Conservation (phyloP, 2,329 filamentous ascomycete species). For the Trichoderma pleuroti region DNA sequence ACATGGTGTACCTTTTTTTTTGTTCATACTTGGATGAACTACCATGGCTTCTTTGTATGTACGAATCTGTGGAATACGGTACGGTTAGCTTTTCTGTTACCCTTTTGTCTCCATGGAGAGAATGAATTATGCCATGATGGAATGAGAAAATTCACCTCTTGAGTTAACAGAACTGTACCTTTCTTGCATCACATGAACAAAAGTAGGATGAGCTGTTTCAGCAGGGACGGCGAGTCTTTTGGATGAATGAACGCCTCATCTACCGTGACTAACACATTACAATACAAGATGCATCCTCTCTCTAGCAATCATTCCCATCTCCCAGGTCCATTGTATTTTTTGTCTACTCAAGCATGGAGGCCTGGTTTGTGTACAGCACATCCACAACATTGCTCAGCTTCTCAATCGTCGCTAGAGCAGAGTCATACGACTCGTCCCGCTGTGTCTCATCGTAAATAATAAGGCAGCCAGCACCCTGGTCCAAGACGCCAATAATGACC, state of each 20-base stretch:
- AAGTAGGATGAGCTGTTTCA: not conserved
- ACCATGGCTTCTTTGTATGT: conserved; percentile 7
- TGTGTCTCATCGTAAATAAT: conserved; percentile 96
- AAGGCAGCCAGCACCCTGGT: conserved; percentile 95
- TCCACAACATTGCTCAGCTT: conserved; percentile 97
- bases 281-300: conserved; percentile 23
- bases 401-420: conserved; percentile 89
- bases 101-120: not conserved
- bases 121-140: conserved; percentile 10
- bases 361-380: conserved; percentile 96
- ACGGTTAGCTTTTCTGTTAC: not conserved
- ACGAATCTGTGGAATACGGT: not conserved
- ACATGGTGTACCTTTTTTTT: not conserved
- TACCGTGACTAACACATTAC: conserved; percentile 31
- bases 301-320: not conserved
- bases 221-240: conserved; percentile 26
- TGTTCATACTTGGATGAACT: conserved; percentile 3
- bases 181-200: not conserved
- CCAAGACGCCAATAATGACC: conserved; percentile 94
- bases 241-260: conserved; percentile 28
- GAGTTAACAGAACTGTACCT: not conserved
- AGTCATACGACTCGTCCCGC: conserved; percentile 89
- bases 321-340: conserved; percentile 17
- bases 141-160: not conserved
- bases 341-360: conserved; percentile 80